Percentiles rank a stretch among this genome's conserved stretches.
These are phyloP conservation scores for Pilaira anomala DNA, from an alignment of 192 early-diverging fungal genomes.

Conservation along the genomic window DNA sequence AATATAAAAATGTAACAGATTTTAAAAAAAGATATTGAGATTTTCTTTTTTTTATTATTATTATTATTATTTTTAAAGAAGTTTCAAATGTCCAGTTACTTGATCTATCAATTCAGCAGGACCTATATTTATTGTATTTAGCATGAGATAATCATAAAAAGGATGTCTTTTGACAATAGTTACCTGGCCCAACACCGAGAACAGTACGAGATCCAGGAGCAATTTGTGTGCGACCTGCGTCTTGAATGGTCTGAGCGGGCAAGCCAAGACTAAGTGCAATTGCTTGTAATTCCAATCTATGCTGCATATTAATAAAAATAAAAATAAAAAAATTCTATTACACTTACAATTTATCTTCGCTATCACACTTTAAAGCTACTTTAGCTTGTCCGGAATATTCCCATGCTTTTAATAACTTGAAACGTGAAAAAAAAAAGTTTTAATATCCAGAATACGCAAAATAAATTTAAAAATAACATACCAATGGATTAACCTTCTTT, in stretches of 20 bases:
- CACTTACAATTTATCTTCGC: constrained; percentile 75
- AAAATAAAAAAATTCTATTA: not conserved
- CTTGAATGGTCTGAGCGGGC: constrained; percentile 73
- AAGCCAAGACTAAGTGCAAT: constrained; percentile 57
- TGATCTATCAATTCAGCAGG: constrained; percentile 38
- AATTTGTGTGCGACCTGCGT: constrained; percentile 93
- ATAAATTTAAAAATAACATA: constrained; percentile 2
- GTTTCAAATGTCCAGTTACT: constrained; percentile 41
- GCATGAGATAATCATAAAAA: not conserved
- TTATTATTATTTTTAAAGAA: constrained; percentile 23
- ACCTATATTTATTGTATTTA: constrained; percentile 18
- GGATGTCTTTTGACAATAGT: not conserved
- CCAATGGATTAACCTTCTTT: constrained; percentile 44
- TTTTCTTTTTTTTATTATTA: not conserved
- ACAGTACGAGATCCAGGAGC: constrained; percentile 90
- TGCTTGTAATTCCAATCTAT: constrained; percentile 62
- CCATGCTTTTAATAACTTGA: constrained; percentile 59
- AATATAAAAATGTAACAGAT: too few relatives aligned
- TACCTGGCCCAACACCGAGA: constrained; percentile 89
- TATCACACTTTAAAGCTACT: constrained; percentile 73
- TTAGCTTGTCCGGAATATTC: constrained; percentile 81
- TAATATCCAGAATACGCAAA: not conserved
- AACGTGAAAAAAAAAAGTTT: not conserved
- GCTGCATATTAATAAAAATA: constrained; percentile 17
- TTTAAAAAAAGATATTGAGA: too few relatives aligned